These are phyloP conservation scores for Sordariomycetes sp. DNA, from an alignment of 2,329 filamentous ascomycete genomes.

Conservation along the genomic window DNA sequence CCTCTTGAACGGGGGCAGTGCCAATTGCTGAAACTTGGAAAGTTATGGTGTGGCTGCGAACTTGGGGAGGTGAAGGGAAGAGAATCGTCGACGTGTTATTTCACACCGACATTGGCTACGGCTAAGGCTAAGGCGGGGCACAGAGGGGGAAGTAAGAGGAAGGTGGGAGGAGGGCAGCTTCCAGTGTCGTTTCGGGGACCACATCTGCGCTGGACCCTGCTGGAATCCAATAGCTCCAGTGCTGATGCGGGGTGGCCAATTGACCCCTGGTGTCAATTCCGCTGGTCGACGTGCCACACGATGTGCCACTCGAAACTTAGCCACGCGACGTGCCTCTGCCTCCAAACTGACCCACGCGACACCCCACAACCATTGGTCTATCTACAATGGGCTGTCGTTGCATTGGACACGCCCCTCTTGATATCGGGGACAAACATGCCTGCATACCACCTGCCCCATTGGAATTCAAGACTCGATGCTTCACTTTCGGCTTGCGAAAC, in stretches of 20 bases:
- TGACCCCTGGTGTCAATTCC: too few species aligned
- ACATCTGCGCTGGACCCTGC: neutral
- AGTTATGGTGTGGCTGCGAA: neutral
- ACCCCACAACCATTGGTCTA: too few species aligned
- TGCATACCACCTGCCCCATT: too few species aligned
- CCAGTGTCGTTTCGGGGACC: neutral
- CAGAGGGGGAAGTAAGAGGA: neutral
- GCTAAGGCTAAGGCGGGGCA: neutral
- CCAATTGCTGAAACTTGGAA: neutral
- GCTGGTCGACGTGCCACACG: neutral
- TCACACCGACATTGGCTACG: neutral
- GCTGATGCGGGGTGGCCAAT: neutral
- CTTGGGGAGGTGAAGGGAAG: neutral
- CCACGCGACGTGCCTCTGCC: too few species aligned
- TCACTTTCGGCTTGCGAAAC: too few species aligned
- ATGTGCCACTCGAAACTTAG: neutral
- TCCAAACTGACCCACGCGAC: too few species aligned
- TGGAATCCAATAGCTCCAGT: neutral
- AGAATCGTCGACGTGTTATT: constrained; percentile 1
- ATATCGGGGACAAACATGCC: too few species aligned
- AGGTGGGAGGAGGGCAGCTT: neutral
- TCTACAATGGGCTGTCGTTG: too few species aligned
- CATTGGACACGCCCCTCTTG: too few species aligned
- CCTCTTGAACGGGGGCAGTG: neutral
- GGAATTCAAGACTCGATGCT: too few species aligned